phyloP scores from a whole-genome alignment of 129 eudicot genomes.

The Arctium minus region DNA sequence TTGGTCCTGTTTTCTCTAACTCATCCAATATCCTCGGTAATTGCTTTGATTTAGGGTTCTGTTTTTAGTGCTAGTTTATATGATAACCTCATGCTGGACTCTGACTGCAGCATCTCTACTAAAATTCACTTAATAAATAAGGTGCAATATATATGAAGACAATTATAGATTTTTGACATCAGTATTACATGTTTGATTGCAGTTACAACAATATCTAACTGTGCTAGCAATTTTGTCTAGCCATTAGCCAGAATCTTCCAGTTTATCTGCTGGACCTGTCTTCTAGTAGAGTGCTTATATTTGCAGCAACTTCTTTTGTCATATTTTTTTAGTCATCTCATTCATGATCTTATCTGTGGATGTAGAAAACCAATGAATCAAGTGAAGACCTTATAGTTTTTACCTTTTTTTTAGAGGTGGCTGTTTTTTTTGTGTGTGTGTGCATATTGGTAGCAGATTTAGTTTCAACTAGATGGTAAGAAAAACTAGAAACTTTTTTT shows the following conservation, averaged over 20 bases:
- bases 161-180: not conserved
- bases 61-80: not conserved
- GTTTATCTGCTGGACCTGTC: not conserved
- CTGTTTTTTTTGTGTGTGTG: not conserved
- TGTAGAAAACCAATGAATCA: not conserved
- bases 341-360: not conserved
- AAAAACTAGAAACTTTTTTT: not conserved
- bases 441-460: not conserved
- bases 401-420: not conserved
- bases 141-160: not conserved
- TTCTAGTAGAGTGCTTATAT: not conserved
- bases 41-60: not conserved
- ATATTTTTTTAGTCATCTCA: not conserved
- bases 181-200: not conserved
- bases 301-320: not conserved
- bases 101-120: not conserved
- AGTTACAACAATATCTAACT: not conserved
- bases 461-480: not conserved
- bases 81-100: not conserved
- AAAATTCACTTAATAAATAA: not conserved
- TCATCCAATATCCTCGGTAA: slow-evolving; percentile 93
- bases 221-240: not conserved
- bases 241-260: not conserved
- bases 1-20: slow-evolving; percentile 92
- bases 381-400: not conserved